These are phyloP conservation scores for Botrytis galanthina DNA, from an alignment of 2,329 filamentous ascomycete species.

Conservation along the genomic window DNA sequence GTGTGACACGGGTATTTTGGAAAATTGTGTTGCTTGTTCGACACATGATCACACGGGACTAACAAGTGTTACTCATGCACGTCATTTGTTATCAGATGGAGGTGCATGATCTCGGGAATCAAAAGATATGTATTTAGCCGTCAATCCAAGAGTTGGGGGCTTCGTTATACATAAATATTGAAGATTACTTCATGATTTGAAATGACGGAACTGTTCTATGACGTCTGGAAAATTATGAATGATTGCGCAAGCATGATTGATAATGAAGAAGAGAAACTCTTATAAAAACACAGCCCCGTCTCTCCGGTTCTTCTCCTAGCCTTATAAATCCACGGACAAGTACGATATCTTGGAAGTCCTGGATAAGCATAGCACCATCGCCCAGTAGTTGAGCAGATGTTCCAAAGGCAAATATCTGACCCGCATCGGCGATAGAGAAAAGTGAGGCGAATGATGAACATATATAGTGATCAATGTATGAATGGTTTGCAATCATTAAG, in stretches of 20 bases:
- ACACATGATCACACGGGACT: neutral
- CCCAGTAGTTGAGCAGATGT: neutral
- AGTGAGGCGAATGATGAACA: neutral
- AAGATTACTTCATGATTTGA: neutral
- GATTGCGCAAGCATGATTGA: neutral
- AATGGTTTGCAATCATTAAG: constrained; percentile 1
- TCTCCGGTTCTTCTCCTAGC: neutral
- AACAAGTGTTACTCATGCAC: neutral
- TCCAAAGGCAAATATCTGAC: constrained; percentile 1
- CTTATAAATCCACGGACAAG: neutral
- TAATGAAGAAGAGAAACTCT: neutral
- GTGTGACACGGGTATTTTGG: neutral
- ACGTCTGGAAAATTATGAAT: neutral
- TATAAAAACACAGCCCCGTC: neutral
- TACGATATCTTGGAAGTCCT: neutral
- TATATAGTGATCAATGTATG: neutral
- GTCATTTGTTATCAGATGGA: neutral
- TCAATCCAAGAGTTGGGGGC: neutral
- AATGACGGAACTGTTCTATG: neutral
- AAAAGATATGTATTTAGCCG: neutral
- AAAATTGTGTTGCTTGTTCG: neutral
- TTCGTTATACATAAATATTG: neutral
- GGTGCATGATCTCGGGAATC: neutral
- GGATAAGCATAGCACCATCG: neutral
- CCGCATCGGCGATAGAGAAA: neutral